Conservation (phyloP, 257 asterid genomes). For the Solanum paucissectum region DNA sequence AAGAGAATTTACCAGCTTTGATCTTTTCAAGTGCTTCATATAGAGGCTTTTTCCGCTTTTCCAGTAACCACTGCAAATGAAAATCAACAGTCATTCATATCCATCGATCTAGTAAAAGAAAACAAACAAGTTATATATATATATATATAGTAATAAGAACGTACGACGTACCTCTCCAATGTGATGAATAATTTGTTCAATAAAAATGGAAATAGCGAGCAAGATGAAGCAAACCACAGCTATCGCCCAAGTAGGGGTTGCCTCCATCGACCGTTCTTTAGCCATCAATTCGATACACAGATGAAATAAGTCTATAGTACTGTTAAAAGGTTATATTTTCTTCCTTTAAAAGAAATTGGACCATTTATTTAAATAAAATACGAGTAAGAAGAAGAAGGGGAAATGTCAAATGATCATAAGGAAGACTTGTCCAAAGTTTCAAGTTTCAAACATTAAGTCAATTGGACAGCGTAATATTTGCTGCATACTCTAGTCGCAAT, state of each 20-base stretch:
- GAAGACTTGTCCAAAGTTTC: not conserved
- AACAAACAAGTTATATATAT: not conserved
- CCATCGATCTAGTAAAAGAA: not conserved
- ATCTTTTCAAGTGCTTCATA: conserved; percentile 23
- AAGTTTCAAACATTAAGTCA: not conserved
- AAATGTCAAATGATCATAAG: not conserved
- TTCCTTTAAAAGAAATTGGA: not conserved
- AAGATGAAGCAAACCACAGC: conserved; percentile 8
- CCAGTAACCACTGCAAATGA: conserved; percentile 14
- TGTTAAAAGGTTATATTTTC: not conserved
- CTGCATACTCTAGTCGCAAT: not conserved
- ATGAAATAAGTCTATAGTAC: not conserved
- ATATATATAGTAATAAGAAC: not conserved
- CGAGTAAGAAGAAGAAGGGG: not conserved
- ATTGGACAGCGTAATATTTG: not conserved
- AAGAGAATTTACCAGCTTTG: conserved; percentile 13
- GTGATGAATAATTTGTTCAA: conserved; percentile 11
- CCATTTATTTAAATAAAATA: not conserved
- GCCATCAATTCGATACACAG: not conserved
- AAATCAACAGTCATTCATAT: not conserved
- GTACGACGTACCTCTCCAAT: conserved; percentile 4
- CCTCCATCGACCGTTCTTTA: conserved; percentile 9
- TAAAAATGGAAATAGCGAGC: conserved; percentile 9
- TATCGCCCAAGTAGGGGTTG: conserved; percentile 15
- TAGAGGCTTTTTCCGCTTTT: conserved; percentile 9